Evolutionary conservation across 805 yeast species (phyloP).

Genomic region (Candida fluviatilis): DNA sequence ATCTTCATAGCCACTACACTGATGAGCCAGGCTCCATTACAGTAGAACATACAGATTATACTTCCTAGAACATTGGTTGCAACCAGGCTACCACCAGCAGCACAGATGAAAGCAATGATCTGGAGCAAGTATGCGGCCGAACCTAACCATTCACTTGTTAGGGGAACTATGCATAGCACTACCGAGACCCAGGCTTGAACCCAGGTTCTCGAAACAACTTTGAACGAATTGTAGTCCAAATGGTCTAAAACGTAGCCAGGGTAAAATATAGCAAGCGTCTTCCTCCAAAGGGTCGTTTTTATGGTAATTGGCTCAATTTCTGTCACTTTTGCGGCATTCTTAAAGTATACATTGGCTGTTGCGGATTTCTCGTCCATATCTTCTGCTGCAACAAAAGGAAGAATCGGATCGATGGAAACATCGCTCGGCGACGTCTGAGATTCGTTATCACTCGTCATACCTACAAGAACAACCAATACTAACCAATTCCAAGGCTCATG

Average conservation of each 20-base stretch:
- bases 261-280: conserved; percentile 6
- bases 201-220: conserved; percentile 22
- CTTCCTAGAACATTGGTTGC: conserved; percentile 14
- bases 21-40: conserved; percentile 20
- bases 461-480: too few relatives aligned
- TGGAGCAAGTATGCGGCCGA: conserved; percentile 24
- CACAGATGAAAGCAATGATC: conserved; percentile 22
- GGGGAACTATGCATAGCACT: conserved; percentile 20
- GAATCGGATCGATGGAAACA: not conserved
- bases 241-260: conserved; percentile 26
- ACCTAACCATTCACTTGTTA: conserved; percentile 25
- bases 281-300: conserved; percentile 12
- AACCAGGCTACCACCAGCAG: conserved; percentile 25
- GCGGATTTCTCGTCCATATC: not conserved
- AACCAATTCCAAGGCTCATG: too few relatives aligned
- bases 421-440: not conserved
- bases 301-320: conserved; percentile 7
- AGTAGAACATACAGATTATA: conserved; percentile 13
- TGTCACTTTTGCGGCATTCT: conserved; percentile 5
- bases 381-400: not conserved
- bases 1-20: conserved; percentile 22
- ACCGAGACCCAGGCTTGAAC: conserved; percentile 24
- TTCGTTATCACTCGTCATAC: not conserved
- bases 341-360: not conserved
- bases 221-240: conserved; percentile 21